A percentile compares a stretch with the other conserved stretches of the same genome.
Conservation (phyloP, 192 early-diverging fungal species). For the Coemansia sp. region DNA sequence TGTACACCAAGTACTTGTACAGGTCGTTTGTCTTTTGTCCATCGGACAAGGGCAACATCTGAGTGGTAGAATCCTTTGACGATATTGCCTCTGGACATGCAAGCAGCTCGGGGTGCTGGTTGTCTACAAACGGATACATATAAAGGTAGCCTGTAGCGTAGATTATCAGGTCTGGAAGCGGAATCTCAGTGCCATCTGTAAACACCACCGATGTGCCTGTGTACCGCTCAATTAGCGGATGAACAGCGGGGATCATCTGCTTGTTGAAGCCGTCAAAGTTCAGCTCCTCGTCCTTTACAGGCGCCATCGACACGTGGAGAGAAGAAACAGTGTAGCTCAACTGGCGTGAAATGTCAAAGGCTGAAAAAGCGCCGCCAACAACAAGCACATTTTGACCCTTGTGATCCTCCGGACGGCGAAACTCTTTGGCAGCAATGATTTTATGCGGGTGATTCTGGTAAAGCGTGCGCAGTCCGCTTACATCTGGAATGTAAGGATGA, state of each 20-base stretch:
- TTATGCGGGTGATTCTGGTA: neutral
- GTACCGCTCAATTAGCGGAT: slow-evolving; percentile 10
- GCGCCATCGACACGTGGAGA: slow-evolving; percentile 42
- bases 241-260: neutral
- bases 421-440: slow-evolving; percentile 31
- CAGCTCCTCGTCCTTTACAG: neutral
- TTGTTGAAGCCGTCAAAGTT: slow-evolving; percentile 12
- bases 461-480: slow-evolving; percentile 31
- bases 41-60: slow-evolving; percentile 21
- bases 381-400: slow-evolving; percentile 47
- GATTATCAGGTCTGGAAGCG: slow-evolving; percentile 53
- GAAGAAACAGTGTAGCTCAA: slow-evolving; percentile 25
- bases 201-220: slow-evolving; percentile 18
- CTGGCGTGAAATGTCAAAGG: slow-evolving; percentile 55
- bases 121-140: slow-evolving; percentile 57
- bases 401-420: slow-evolving; percentile 20
- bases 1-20: slow-evolving; percentile 50
- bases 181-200: slow-evolving; percentile 24
- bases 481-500: slow-evolving; percentile 53
- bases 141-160: slow-evolving; percentile 68
- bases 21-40: slow-evolving; percentile 46
- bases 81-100: neutral
- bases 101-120: slow-evolving; percentile 1
- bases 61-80: neutral
- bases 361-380: slow-evolving; percentile 56